Evolutionary conservation across 2,329 filamentous ascomycete species (phyloP).

Genomic region (Penicillium sp.): DNA sequence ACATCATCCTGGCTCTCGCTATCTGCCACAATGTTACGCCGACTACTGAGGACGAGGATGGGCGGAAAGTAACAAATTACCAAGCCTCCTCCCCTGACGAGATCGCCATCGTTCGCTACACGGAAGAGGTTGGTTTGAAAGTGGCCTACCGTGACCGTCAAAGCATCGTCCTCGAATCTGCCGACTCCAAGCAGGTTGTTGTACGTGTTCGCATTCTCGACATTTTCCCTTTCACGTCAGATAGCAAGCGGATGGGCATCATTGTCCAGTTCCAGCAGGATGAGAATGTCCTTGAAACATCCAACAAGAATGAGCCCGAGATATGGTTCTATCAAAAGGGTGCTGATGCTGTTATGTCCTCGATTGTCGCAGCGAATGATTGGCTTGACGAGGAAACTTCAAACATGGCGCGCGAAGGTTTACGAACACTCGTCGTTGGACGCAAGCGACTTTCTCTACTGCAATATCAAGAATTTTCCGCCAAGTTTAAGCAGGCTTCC

Average conservation of each 20-base stretch:
- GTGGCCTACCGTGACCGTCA: conserved; percentile 85
- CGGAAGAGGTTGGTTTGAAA: conserved; percentile 86
- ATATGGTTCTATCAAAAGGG: conserved; percentile 99
- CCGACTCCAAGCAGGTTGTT: conserved; percentile 71
- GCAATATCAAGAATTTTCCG: conserved; percentile 80
- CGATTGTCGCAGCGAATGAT: conserved; percentile 92
- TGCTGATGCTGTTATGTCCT: conserved; percentile 96
- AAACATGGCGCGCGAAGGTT: conserved; percentile 98
- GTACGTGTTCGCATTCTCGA: conserved; percentile 89
- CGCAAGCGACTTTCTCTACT: conserved; percentile 78
- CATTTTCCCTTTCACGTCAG: conserved; percentile 95
- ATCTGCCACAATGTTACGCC: conserved; percentile 98
- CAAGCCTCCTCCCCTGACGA: conserved; percentile 98
- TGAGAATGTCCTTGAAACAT: conserved; percentile 53
- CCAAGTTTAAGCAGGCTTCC: conserved; percentile 76
- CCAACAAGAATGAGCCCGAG: conserved; percentile 65
- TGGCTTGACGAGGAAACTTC: conserved; percentile 98
- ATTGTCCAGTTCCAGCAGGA: conserved; percentile 81
- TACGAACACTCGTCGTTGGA: conserved; percentile 94
- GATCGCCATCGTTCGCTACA: conserved; percentile 96
- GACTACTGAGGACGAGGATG: conserved; percentile 80
- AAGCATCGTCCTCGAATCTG: conserved; percentile 79
- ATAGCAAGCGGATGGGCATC: conserved; percentile 98
- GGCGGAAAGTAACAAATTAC: conserved; percentile 78
- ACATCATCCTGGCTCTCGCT: conserved; percentile 88